Percentiles rank a stretch among this genome's conserved stretches.
These are phyloP conservation scores for Kalmusia sp. DNA, from an alignment of 2,329 filamentous ascomycete genomes.

Conservation along the genomic window DNA sequence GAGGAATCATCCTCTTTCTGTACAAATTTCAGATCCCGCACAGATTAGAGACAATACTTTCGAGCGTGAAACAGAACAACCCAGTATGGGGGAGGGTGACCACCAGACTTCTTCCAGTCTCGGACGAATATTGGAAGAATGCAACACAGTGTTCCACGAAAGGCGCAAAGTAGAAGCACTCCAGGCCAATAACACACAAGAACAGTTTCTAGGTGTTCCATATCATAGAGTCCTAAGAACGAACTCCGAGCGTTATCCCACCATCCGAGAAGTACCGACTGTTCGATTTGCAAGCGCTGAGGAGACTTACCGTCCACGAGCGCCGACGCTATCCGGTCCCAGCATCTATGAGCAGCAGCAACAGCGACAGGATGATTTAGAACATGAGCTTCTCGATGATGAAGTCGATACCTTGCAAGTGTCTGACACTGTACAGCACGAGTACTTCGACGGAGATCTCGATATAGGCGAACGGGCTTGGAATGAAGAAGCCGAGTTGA, in stretches of 20 bases:
- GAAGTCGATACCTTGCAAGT: neutral
- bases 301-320: constrained; percentile 6
- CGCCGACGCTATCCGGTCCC: constrained; percentile 21
- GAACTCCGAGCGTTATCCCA: neutral
- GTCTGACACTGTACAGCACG: constrained; percentile 3
- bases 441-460: constrained; percentile 11
- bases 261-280: constrained; percentile 15
- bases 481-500: constrained; percentile 5
- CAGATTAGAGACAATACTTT: neutral
- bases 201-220: neutral
- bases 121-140: constrained; percentile 31
- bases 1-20: constrained; percentile 1
- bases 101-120: constrained; percentile 31
- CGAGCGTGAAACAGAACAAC: constrained; percentile 1
- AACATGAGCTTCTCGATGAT: neutral
- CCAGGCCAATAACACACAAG: constrained; percentile 2
- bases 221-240: neutral
- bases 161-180: constrained; percentile 7
- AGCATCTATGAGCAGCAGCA: constrained; percentile 39
- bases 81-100: constrained; percentile 2
- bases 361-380: constrained; percentile 15
- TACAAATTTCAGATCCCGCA: neutral
- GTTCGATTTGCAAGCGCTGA: constrained; percentile 23
- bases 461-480: constrained; percentile 14
- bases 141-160: constrained; percentile 27